Conservation (phyloP, 164 flowering plant species). For the Stephania japonica region DNA sequence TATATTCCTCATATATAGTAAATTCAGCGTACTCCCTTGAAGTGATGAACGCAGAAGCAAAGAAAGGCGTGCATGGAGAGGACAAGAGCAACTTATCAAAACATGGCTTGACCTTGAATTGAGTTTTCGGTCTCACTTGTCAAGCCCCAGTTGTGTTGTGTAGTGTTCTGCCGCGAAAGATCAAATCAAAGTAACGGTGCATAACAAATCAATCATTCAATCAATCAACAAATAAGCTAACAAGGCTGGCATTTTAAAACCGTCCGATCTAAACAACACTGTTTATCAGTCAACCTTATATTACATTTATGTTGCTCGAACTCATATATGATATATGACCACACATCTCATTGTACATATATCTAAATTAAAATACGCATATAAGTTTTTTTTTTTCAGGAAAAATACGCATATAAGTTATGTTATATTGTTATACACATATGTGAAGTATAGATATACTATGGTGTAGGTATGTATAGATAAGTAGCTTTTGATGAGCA, state of each 20-base stretch:
- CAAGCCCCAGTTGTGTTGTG: neutral
- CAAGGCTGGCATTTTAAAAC: neutral
- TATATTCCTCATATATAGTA: no score
- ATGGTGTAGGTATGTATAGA: no score
- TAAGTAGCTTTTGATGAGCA: no score
- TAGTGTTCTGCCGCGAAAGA: neutral
- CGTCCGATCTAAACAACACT: neutral
- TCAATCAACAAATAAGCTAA: neutral
- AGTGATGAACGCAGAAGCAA: neutral
- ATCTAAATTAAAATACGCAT: no score
- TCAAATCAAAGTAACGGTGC: neutral
- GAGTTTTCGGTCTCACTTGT: neutral
- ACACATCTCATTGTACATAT: no score
- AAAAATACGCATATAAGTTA: no score
- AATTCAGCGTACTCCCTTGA: no score
- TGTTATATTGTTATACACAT: no score
- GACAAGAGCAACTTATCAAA: neutral
- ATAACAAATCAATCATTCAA: slow-evolving; percentile 2
- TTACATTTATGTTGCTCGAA: neutral
- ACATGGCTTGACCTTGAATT: neutral
- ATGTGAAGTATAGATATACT: no score
- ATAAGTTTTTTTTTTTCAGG: no score
- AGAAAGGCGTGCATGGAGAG: neutral
- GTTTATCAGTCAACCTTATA: neutral
- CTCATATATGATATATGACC: no score